Evolutionary conservation across 495 filamentous ascomycete species (phyloP), one percentile per base, ranked within the genome.

Genomic region (Jackrogersella multiformis): DNA sequence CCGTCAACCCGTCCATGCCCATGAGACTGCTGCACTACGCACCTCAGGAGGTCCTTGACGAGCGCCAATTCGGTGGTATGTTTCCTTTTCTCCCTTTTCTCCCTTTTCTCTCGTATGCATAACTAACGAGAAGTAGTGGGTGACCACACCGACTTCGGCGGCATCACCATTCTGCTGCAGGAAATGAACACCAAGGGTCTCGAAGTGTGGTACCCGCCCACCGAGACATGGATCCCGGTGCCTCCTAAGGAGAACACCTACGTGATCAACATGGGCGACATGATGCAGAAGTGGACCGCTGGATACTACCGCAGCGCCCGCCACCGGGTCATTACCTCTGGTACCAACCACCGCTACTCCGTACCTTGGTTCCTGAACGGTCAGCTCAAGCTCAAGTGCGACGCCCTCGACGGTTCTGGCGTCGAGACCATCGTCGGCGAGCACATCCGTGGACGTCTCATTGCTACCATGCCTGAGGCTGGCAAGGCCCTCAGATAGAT

Each of bases 21-120:
- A 75, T 84, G 76, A 79, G 77, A 56, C 56, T 82, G 44, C 72
- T 84, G n/a, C 80, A 78, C 60, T 83, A 83, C 69, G 74, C 77
- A 5, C 76, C 78, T 1, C 70, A 74, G 15, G 55, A 45, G 9
- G 56, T 69, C 4, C 71, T 63, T 57, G 64, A 80, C 65, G 60
- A 69, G 70, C 52, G 80, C 70, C 70, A 84, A 73, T 77, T 83
- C 70, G 68, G 82, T 1, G 71, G 68, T 71, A 67, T 34, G 63
- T 66, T 23, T 35, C 13, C 18, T n/a, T n/a, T 32, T 15, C 28
- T 23, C 28, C 61, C 24, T 42, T 23, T 52, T 4, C 46, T 35
- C 16, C 21, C 20, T 5, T 35, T 23, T 34, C 9, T 10, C 12
- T 34, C 15, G 0, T 18, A 48, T 23, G 13, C 10, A 38, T 30